Base-by-base conservation (phyloP, 176 grass and related monocot genomes). In the Hyparrhenia diplandra region DNA sequence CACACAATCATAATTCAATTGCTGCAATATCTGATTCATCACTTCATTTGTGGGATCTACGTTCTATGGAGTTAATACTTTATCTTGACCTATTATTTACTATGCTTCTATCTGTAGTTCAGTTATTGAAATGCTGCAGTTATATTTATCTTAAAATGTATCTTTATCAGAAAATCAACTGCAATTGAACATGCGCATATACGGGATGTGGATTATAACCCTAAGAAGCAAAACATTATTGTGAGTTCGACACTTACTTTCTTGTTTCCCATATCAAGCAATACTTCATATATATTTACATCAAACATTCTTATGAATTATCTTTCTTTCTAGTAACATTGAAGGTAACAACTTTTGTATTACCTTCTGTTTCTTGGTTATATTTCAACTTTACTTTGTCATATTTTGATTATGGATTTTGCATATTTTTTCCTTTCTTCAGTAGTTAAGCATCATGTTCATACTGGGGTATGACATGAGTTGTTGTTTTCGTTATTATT, bases 141-240 rank as follows among this genome's bases (percentile, higher is more conserved):
- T 67, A 59, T 71, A 30, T 49, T 46, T 78, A 76, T 88, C 29
- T 82, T 75, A 79, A 1, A 78, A 71, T 69, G 8, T 47, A 68
- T 55, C 71, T 36, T 69, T 75, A 31, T 79, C 82, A 99, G 96
- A 80, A 99, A 79, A 78, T 75, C 88, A 76, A 83, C 78, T 86
- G 67, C 82, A 78, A 95, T 99, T 87, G 96, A 95, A 47, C 92
- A 91, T 79, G 86, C 88, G 23, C 90, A 93, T 89, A 82, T 93
- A 86, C 80, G 85, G 69, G 96, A 95, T 85, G 79, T 95, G 43
- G 96, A 99, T 90, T 99, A 99, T 70, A 99, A 95, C 85, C 92
- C 92, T 21, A 95, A 99, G 78, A 99, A 87, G 77, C 88, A 93
- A 69, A 88, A 93, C 68, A 86, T 99, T 80, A 57, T 99, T 87